phyloP scores from a whole-genome alignment of 2,329 filamentous ascomycete species.

The Venturia pyrina region DNA sequence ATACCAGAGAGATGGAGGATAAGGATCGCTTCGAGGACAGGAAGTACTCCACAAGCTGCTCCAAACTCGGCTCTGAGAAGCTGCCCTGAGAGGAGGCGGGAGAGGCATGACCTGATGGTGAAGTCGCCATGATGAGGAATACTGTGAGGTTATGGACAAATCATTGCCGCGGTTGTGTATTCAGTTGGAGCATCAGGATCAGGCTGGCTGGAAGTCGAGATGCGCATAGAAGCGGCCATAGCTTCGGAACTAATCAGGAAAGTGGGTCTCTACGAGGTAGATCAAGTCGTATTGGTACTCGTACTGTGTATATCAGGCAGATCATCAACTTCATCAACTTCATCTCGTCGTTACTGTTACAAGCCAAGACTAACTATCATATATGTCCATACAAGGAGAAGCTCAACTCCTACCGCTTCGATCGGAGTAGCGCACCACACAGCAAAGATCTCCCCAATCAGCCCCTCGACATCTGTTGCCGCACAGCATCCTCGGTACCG shows the following conservation, averaged over 20 bases:
- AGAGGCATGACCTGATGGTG: constrained; percentile 5
- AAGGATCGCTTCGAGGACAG: constrained; percentile 81
- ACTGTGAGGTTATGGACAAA: not conserved
- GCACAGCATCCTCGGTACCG: not conserved
- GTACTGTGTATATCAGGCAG: not conserved
- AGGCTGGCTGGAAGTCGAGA: not conserved
- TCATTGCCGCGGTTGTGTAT: not conserved
- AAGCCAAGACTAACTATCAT: not conserved
- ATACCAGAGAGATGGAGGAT: constrained; percentile 71
- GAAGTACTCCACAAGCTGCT: constrained; percentile 73
- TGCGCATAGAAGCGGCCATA: not conserved
- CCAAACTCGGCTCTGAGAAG: constrained; percentile 40
- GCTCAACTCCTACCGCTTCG: too few relatives aligned
- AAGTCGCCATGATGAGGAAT: constrained; percentile 10
- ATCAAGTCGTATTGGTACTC: not conserved
- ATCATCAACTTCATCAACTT: not conserved
- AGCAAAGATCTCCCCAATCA: not conserved
- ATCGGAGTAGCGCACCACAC: too few relatives aligned
- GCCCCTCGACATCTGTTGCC: not conserved
- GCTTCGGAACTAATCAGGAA: not conserved
- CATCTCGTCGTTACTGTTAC: not conserved
- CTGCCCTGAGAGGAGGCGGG: constrained; percentile 13
- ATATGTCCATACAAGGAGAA: not conserved
- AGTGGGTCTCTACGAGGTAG: not conserved
- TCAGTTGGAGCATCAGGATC: not conserved